Evolutionary conservation across 257 asterid species (phyloP), one percentile per base, ranked within the genome.

Genomic region (Solanum corneliomulleri): DNA sequence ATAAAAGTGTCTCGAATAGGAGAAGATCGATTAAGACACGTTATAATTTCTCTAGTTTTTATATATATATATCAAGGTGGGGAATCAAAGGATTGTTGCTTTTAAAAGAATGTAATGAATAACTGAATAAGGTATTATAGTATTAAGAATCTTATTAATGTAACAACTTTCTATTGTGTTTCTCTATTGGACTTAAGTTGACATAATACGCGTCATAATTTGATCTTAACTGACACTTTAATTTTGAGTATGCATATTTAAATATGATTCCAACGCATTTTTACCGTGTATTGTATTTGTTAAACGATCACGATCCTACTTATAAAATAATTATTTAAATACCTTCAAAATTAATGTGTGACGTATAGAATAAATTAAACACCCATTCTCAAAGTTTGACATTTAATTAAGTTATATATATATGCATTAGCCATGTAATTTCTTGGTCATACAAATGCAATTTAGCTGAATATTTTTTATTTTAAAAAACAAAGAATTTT

Each of bases 211-310:
- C 4, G 1, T 56, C 2, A 2, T 20, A 20, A 20, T 20, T 56
- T 56, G 1, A 2, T 0, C 2, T 9, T 21, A 21, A 58, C 13
- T 58, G 66, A 18, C 25, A 7, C 11, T 52, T 4, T 56, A 56
- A 56, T 0, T 56, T 56, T 56, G 0, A 56, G 1, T 2, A 56
- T 56, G 10, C 0, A 7, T 11, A 56, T 20, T 20, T 56, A 56
- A n/a, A 20, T 0, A 18, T 56, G 23, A 16, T 3, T 0, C 0
- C 64, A 7, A 56, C 11, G 1, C 1, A 52, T 52, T 9, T 52
- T 52, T 1, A 52, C 0, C 0, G 4, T 16, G 10, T 52, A 10
- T 52, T 52, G 4, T 52, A 1, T 52, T 4, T 2, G 2, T 56
- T 18, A 11, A 56, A 56, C 64, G 3, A 18, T 56, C 2, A 56